phyloP scores from a whole-genome alignment of 129 eudicot species.

The Lactuca saligna region DNA sequence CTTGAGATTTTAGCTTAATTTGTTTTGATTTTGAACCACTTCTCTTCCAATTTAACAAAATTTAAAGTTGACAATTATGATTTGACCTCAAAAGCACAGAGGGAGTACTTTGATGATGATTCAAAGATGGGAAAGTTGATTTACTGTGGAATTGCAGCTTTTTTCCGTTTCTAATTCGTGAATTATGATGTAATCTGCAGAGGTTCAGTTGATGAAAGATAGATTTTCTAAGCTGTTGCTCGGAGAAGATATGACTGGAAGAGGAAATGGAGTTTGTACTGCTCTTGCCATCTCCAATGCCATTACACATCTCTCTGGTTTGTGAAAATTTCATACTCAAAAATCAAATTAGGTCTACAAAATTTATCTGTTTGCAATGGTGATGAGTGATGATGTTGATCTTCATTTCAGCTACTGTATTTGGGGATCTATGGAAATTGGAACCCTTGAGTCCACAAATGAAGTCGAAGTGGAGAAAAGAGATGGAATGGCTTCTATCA shows the following conservation, averaged over 20 bases:
- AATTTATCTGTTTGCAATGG: not conserved
- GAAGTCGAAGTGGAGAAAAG: slow-evolving; percentile 68
- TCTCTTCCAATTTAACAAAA: not conserved
- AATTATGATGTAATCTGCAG: slow-evolving; percentile 33
- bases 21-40: slow-evolving; percentile 2
- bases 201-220: slow-evolving; percentile 64
- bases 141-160: not conserved
- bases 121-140: slow-evolving; percentile 4
- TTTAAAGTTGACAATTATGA: not conserved
- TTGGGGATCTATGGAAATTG: slow-evolving; percentile 79
- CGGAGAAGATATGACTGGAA: slow-evolving; percentile 84
- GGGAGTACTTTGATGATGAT: not conserved
- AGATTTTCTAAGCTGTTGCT: slow-evolving; percentile 71
- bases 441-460: slow-evolving; percentile 59
- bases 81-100: slow-evolving; percentile 2
- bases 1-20: slow-evolving; percentile 8
- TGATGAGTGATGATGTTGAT: slow-evolving; percentile 3
- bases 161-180: slow-evolving; percentile 12
- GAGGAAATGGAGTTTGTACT: slow-evolving; percentile 70
- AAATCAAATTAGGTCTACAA: not conserved
- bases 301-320: slow-evolving; percentile 77
- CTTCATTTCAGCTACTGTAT: slow-evolving; percentile 55
- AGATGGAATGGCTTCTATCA: slow-evolving; percentile 75
- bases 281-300: slow-evolving; percentile 87
- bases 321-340: slow-evolving; percentile 19